phyloP scores from a whole-genome alignment of 2,329 filamentous ascomycete genomes.

The Beauveria brongniartii region DNA sequence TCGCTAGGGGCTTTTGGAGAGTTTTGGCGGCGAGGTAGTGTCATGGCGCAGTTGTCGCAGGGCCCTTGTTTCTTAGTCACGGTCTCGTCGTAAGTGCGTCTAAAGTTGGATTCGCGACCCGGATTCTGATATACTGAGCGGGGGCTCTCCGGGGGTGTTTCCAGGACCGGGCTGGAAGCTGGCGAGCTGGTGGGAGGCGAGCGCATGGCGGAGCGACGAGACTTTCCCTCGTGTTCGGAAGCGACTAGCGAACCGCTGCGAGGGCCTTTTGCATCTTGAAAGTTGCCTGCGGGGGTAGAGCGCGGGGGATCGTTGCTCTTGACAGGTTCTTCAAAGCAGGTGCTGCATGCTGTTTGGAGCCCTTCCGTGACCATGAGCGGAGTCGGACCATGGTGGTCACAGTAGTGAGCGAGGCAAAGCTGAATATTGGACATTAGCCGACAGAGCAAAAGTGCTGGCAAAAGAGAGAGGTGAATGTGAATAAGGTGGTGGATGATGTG shows the following conservation, averaged over 20 bases:
- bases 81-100: slow-evolving; percentile 57
- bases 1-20: slow-evolving; percentile 19
- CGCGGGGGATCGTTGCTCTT: slow-evolving; percentile 29
- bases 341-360: slow-evolving; percentile 50
- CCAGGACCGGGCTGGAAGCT: slow-evolving; percentile 35
- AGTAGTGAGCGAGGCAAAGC: slow-evolving; percentile 64
- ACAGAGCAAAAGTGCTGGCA: neutral
- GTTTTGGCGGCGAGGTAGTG: slow-evolving; percentile 40
- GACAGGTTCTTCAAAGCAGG: slow-evolving; percentile 42
- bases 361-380: slow-evolving; percentile 64
- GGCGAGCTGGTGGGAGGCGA: slow-evolving; percentile 21
- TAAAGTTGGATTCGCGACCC: slow-evolving; percentile 51
- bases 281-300: slow-evolving; percentile 30
- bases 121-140: slow-evolving; percentile 30
- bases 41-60: slow-evolving; percentile 62
- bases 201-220: slow-evolving; percentile 30
- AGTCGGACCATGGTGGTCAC: slow-evolving; percentile 61
- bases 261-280: slow-evolving; percentile 35
- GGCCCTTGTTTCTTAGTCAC: slow-evolving; percentile 55
- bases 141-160: slow-evolving; percentile 52
- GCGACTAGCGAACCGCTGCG: slow-evolving; percentile 36
- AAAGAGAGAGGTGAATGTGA: neutral
- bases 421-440: slow-evolving; percentile 35
- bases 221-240: slow-evolving; percentile 37
- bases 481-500: slow-evolving; percentile 6